A percentile compares a stretch with the other conserved stretches of the same genome.
Evolutionary conservation across 1,284 basidiomycete species (phyloP).

Genomic region (Cutaneotrichosporon mucoides): DNA sequence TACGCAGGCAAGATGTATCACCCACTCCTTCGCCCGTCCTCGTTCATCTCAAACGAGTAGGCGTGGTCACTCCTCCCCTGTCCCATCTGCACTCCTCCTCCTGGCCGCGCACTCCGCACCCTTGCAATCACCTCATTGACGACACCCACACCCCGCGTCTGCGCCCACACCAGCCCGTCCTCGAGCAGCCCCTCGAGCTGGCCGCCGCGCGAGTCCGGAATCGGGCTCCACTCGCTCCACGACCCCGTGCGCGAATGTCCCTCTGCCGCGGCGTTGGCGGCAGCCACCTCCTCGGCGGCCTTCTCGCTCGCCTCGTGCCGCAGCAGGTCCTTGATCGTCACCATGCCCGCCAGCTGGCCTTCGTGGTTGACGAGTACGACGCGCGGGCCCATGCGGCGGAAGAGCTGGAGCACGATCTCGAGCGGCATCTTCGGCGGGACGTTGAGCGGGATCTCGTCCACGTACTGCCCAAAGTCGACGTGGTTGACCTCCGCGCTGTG

Average conservation of each 20-base stretch:
- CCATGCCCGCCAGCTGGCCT: conserved; percentile 75
- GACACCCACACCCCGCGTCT: conserved; percentile 14
- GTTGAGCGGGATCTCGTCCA: conserved; percentile 89
- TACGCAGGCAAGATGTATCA: conserved; percentile 4
- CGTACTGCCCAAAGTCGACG: conserved; percentile 82
- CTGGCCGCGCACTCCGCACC: conserved; percentile 6
- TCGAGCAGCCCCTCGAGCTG: conserved; percentile 18
- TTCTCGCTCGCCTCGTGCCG: conserved; percentile 62
- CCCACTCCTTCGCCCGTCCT: background rate
- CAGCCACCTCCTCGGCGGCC: conserved; percentile 16
- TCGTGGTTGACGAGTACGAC: conserved; percentile 87
- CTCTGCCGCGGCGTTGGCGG: background rate
- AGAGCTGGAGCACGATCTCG: conserved; percentile 94
- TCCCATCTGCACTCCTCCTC: background rate
- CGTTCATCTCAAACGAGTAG: conserved; percentile 8
- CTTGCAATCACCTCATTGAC: conserved; percentile 19
- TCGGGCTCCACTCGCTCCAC: conserved; percentile 1
- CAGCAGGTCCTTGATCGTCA: conserved; percentile 94
- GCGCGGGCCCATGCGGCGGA: conserved; percentile 91
- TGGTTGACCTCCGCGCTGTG: conserved; percentile 26
- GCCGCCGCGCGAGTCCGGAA: background rate
- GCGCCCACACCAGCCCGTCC: conserved; percentile 17
- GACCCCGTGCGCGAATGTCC: conserved; percentile 2
- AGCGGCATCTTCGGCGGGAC: conserved; percentile 89
- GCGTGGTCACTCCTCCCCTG: background rate